Conservation (phyloP, 2,329 filamentous ascomycete genomes). For the Penicillium concentricum region DNA sequence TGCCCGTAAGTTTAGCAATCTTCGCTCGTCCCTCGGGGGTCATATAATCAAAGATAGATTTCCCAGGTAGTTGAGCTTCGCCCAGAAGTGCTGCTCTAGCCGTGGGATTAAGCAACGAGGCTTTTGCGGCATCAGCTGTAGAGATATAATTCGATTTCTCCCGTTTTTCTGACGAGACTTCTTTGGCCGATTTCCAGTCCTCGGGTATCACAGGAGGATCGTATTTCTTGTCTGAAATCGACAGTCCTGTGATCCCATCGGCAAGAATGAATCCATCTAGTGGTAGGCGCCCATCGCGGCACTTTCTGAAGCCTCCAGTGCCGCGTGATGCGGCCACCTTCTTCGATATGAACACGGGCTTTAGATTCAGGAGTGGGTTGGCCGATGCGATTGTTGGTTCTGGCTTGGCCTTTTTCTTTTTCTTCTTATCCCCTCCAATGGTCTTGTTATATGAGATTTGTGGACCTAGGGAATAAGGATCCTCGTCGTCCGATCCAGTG, state of each 20-base stretch:
- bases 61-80: constrained; percentile 77
- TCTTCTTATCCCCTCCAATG: constrained; percentile 79
- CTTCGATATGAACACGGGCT: constrained; percentile 74
- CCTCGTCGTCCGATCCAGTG: constrained; percentile 90
- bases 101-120: constrained; percentile 71
- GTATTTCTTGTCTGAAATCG: constrained; percentile 48
- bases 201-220: constrained; percentile 45
- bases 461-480: constrained; percentile 88
- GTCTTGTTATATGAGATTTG: constrained; percentile 82
- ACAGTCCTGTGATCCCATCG: constrained; percentile 50
- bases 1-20: constrained; percentile 73
- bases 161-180: constrained; percentile 41
- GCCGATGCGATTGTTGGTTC: constrained; percentile 49
- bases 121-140: constrained; percentile 73
- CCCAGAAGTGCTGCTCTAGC: constrained; percentile 77
- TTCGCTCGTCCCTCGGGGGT: constrained; percentile 73
- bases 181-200: constrained; percentile 68
- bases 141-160: constrained; percentile 56
- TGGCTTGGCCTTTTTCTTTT: constrained; percentile 59
- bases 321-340: constrained; percentile 50
- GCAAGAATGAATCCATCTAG: constrained; percentile 77
- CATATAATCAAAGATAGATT: constrained; percentile 94
- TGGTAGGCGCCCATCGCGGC: constrained; percentile 78
- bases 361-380: constrained; percentile 65
- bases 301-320: constrained; percentile 60